Evolutionary conservation across 2,329 filamentous ascomycete species (phyloP).

Genomic region (Fusarium mundagurra): DNA sequence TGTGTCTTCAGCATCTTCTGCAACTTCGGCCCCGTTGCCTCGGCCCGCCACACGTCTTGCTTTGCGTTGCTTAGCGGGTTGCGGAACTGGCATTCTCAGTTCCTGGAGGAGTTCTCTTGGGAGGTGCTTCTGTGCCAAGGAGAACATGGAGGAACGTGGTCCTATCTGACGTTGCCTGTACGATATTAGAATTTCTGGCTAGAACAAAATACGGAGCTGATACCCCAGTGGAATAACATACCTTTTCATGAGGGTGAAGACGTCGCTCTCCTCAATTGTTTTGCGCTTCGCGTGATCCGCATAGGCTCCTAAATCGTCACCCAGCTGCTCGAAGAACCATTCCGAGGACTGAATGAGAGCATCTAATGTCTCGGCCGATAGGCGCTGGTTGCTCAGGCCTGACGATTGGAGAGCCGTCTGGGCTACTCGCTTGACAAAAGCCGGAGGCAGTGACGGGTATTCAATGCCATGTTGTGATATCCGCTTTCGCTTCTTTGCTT

Average conservation of each 20-base stretch:
- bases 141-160: slow-evolving; percentile 78
- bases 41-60: slow-evolving; percentile 45
- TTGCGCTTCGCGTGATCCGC: slow-evolving; percentile 84
- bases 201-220: slow-evolving; percentile 38
- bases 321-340: slow-evolving; percentile 91
- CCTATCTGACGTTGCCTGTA: slow-evolving; percentile 81
- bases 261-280: slow-evolving; percentile 86
- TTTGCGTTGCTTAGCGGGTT: slow-evolving; percentile 59
- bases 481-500: slow-evolving; percentile 51
- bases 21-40: slow-evolving; percentile 48
- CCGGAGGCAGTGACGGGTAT: slow-evolving; percentile 77
- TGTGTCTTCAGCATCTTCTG: slow-evolving; percentile 50
- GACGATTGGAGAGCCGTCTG: slow-evolving; percentile 76
- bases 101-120: slow-evolving; percentile 86
- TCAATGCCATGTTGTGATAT: slow-evolving; percentile 77
- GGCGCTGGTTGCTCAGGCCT: slow-evolving; percentile 71
- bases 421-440: slow-evolving; percentile 78
- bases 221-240: slow-evolving; percentile 55
- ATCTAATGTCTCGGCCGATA: slow-evolving; percentile 77
- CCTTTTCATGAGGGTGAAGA: slow-evolving; percentile 85
- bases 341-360: slow-evolving; percentile 84
- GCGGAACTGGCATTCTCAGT: slow-evolving; percentile 74
- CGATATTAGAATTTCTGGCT: slow-evolving; percentile 44
- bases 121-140: slow-evolving; percentile 83
- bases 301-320: slow-evolving; percentile 82